These are phyloP conservation scores for Metrosideros polymorpha DNA, from an alignment of 441 rosid species.

Conservation along the genomic window DNA sequence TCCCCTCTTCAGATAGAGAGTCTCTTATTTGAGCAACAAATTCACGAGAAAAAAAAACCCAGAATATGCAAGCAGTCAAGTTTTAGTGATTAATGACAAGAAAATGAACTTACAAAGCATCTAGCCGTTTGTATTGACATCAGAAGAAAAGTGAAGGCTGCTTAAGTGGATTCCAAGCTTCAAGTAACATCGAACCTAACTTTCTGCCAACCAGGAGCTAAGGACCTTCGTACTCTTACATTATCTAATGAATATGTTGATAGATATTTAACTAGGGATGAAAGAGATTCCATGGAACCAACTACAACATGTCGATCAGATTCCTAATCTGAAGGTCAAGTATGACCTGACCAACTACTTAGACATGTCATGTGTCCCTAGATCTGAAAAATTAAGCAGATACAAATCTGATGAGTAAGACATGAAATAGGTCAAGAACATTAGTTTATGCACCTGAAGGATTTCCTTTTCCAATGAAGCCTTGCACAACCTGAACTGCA, in stretches of 20 bases:
- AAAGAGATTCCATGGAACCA: neutral
- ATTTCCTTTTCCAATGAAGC: conserved; percentile 70
- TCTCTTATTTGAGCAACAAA: neutral
- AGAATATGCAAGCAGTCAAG: neutral
- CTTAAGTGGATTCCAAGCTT: neutral
- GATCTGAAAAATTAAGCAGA: neutral
- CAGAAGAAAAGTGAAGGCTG: neutral
- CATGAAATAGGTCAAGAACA: neutral
- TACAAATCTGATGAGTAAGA: neutral
- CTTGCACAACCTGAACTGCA: conserved; percentile 63
- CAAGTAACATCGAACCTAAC: neutral
- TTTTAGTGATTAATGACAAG: neutral
- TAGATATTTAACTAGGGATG: neutral
- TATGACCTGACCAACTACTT: neutral
- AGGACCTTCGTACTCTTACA: neutral
- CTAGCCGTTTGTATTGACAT: neutral
- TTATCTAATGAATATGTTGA: neutral
- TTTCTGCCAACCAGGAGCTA: neutral
- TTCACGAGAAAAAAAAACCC: neutral
- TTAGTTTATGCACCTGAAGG: conserved; percentile 47
- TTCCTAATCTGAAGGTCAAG: neutral
- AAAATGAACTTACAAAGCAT: neutral
- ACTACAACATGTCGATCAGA: neutral
- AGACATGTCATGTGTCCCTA: neutral
- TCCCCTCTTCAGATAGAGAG: neutral